Base-by-base conservation (phyloP, 495 filamentous ascomycete species). In the Talaromyces ruber region DNA sequence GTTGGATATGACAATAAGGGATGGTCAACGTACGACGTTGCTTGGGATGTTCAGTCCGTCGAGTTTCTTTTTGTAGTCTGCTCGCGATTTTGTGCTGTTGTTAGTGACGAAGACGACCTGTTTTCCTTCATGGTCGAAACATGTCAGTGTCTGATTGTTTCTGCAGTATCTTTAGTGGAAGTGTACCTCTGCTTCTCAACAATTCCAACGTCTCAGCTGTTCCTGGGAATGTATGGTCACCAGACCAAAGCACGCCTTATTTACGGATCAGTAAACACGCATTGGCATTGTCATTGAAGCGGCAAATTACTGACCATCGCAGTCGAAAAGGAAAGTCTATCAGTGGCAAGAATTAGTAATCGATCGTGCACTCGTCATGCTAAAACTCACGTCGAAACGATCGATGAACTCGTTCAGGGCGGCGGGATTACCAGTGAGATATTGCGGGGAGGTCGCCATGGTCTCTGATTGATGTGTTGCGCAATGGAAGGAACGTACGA, bases 91-190 rank as follows among this genome's bases (percentile, higher is more conserved):
- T 28, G 94, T 98, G 71, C 90, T 95, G 81, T 99, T 99, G 74
- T 99, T 99, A 3, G 94, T 98, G 52, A 99, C 94, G 71, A 99
- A 99, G 62, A 99, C 86, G 18, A 94, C 79, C 73, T 87, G 89
- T 73, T 99, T 99, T 60, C 90, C 92, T 94, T 64, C 22, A 34
- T 11, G 8, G 47, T 2, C 16, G 6, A 43, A 5, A 29, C 37
- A 24, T 28, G 28, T 45, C 18, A 12, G 32, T 43, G 24, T 28
- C 18, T n/a, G 47, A 29, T 3, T 29, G 24, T 30, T 29, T 29
- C 5, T 9, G 7, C 52, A 26, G 16, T 45, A 28, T 34, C n/a
- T n/a, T 25, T 9, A 14, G 9, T 34, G 6, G 25, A 39, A 24
- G 7, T 34, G 57, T 71, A 95, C 92, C 91, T 84, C 82, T 88